Base-by-base conservation (phyloP, 2,329 filamentous ascomycete species). In the Cadophora gregata region DNA sequence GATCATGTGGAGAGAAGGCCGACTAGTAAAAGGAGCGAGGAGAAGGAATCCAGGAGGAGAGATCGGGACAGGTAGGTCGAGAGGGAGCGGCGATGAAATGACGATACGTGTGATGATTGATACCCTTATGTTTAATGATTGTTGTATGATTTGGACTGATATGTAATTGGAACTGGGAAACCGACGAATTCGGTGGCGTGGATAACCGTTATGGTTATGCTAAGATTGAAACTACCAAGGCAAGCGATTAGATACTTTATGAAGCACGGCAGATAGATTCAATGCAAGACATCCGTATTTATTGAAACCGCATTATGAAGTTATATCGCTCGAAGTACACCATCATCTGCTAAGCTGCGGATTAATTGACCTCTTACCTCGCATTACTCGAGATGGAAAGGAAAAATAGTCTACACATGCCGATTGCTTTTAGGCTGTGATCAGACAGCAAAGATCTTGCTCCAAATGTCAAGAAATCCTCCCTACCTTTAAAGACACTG, bases 1-100 rank as follows among this genome's bases (percentile, higher is more conserved):
- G 66, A 67, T 24, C 65, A 60, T 31, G 36, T 36, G 25, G 56
- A 58, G 50, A 33, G 31, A 31, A 63, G 66, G 48, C 59, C 59
- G n/a, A 59, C 42, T 21, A 59, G 48, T 25, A 61, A 63, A 29
- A 56, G 56, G 65, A 60, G 55, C n/a, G 59, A 59, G 62, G 47
- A 67, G 42, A 56, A 63, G 31, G 45, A 63, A 9, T 14, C 33
- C 31, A 36, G 55, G 36, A 53, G 47, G 19, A 38, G 53, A 8
- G 62, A 50, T 56, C 31, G 62, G 45, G 55, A 63, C 53, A n/a
- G 50, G 62, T 36, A 65, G 25, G 51, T 31, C 16, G 33, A 55
- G 33, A 53, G 31, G 25, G 64, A 58, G n/a, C 58, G 53, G 31
- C 58, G 64, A 21, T 63, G 53, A 66, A 38, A 63, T 21, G 42